phyloP scores from a whole-genome alignment of 176 grass and related monocot species.

The Tillandsia leiboldiana region DNA sequence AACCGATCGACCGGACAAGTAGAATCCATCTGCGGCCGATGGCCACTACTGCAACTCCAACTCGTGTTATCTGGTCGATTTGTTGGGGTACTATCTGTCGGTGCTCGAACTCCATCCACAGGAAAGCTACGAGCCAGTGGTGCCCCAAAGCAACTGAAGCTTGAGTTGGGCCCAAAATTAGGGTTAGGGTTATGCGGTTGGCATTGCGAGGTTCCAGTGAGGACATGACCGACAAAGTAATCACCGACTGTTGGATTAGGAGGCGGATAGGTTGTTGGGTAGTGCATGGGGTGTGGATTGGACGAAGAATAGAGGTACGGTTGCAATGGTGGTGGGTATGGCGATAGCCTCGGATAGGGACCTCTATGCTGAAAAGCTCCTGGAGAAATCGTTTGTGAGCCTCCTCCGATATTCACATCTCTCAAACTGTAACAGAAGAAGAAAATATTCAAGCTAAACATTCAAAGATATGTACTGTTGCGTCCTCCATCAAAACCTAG shows the following conservation, averaged over 20 bases:
- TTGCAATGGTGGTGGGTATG: conserved; percentile 32
- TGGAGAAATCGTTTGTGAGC: conserved; percentile 31
- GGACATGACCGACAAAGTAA: conserved; percentile 72
- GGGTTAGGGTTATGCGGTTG: conserved; percentile 18
- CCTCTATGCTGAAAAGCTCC: conserved; percentile 36
- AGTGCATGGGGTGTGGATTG: conserved; percentile 36
- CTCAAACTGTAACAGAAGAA: conserved; percentile 41
- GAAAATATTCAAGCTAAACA: not conserved
- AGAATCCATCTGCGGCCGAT: conserved; percentile 23
- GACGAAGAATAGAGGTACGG: conserved; percentile 44
- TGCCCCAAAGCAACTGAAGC: conserved; percentile 32
- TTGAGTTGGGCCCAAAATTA: conserved; percentile 15
- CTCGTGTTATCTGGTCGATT: conserved; percentile 25
- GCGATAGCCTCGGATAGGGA: conserved; percentile 35
- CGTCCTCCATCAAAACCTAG: no score
- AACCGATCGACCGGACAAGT: conserved; percentile 2
- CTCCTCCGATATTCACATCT: conserved; percentile 46
- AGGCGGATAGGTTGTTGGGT: conserved; percentile 42
- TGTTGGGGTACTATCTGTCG: conserved; percentile 15
- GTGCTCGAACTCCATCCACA: conserved; percentile 6
- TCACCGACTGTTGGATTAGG: conserved; percentile 31
- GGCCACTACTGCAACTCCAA: conserved; percentile 34
- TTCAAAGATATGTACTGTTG: not conserved
- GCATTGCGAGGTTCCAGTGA: conserved; percentile 24
- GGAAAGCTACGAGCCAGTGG: conserved; percentile 19